Evolutionary conservation across 1,284 basidiomycete species (phyloP).

Genomic region (Leccinum proliferum): DNA sequence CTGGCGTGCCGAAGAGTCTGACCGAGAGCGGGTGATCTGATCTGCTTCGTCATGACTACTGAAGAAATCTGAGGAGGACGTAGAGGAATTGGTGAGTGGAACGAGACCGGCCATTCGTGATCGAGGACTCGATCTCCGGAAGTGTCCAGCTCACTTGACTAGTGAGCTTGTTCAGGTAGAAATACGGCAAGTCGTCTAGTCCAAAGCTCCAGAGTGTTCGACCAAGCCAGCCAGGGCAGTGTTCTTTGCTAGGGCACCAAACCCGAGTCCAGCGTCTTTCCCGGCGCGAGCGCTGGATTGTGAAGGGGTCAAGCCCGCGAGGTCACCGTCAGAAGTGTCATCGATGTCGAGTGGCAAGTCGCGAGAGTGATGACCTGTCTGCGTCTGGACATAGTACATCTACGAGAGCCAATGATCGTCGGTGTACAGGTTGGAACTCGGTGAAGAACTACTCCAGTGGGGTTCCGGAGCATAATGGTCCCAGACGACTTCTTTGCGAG

Average conservation of each 20-base stretch:
- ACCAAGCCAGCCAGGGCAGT: conserved; percentile 45
- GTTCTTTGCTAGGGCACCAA: conserved; percentile 30
- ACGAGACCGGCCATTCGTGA: conserved; percentile 24
- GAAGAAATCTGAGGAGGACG: conserved; percentile 26
- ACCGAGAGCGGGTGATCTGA: too few species aligned
- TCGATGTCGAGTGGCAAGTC: too few species aligned
- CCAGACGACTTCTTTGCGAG: too few species aligned
- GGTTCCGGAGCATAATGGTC: too few species aligned
- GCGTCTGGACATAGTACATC: too few species aligned
- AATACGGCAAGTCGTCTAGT: conserved; percentile 73
- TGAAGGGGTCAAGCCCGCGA: conserved; percentile 50
- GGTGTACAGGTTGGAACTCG: too few species aligned
- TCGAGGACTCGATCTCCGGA: conserved; percentile 36
- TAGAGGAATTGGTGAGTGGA: conserved; percentile 30
- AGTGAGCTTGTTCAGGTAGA: conserved; percentile 71
- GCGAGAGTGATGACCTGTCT: too few species aligned
- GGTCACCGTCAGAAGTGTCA: conserved; percentile 5
- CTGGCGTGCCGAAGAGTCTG: conserved; percentile 13
- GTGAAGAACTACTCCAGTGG: too few species aligned
- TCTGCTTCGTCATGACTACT: too few species aligned
- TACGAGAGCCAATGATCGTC: too few species aligned
- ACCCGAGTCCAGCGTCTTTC: conserved; percentile 46
- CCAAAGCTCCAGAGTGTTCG: conserved; percentile 74
- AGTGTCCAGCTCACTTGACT: conserved; percentile 66
- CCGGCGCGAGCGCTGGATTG: conserved; percentile 51